Evolutionary conservation across 2,329 filamentous ascomycete species (phyloP), one percentile per base, ranked within the genome.

Genomic region (Aureobasidium sp.): DNA sequence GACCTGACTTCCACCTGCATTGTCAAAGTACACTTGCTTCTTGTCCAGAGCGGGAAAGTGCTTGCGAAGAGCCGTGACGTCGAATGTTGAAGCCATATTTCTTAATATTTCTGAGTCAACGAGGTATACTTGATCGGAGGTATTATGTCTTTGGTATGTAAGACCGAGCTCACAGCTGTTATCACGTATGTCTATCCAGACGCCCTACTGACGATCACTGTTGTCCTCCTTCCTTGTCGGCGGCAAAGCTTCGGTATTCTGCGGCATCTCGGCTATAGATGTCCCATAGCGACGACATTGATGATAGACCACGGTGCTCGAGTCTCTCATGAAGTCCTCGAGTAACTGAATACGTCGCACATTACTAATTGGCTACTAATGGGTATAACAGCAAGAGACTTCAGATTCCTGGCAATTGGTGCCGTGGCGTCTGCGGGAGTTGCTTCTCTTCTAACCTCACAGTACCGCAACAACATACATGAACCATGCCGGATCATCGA

Each of bases 1-100:
- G 1, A 84, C 80, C 69, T 92, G 89, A 69, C 85, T 89, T 41
- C 89, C 89, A 20, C 89, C 89, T 12, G 88, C 89, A 70, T 92
- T 92, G 70, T 93, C 89, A 66, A 92, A 82, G 71, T 83, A 91
- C 55, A 91, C 79, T 69, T 91, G 87, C 51, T 85, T 78, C 64
- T 85, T 80, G 44, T 80, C 74, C 42, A 92, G 73, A 15, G 88
- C 87, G 37, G 89, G 88, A 76, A 92, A 92, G 60, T 81, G 78
- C 64, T 79, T 77, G 64, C 86, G 80, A 34, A 82, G 79, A 53
- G 77, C 75, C 9, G 78, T 69, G 53, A 89, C 78, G 67, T 87
- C 78, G 67, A 89, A 82, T 15, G 67, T 65, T 56, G 68, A 64
- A 34, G 73, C 45, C 72, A 74, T 67, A 34, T 1, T 53, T n/a